Evolutionary conservation across 1,284 basidiomycete genomes (phyloP).

Genomic region (Ganoderma resinaceum): DNA sequence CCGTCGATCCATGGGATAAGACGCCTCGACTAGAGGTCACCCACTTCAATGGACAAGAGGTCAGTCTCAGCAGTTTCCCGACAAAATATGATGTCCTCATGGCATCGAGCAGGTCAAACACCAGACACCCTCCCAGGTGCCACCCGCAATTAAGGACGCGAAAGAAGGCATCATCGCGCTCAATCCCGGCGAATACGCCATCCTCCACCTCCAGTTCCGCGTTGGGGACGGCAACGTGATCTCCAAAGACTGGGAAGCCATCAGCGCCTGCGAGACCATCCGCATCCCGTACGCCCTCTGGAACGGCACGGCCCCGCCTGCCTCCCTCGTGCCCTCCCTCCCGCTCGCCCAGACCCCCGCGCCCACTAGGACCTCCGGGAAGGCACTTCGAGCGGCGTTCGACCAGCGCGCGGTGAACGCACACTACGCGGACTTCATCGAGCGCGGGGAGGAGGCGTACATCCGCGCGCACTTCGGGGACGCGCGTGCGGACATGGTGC

Average conservation of each 20-base stretch:
- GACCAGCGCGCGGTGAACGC: conserved; percentile 15
- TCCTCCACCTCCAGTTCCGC: conserved; percentile 24
- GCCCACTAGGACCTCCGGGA: neutral
- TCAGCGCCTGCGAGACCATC: conserved; percentile 14
- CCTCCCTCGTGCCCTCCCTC: conserved; percentile 9
- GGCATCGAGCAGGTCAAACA: conserved; percentile 3
- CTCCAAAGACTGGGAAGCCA: conserved; percentile 22
- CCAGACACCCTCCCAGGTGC: neutral
- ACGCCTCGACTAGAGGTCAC: conserved; percentile 7
- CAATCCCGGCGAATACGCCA: conserved; percentile 16
- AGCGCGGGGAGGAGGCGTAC: conserved; percentile 21
- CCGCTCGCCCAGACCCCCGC: conserved; percentile 2
- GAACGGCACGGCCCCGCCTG: conserved; percentile 13
- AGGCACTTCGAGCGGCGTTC: conserved; percentile 12
- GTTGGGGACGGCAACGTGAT: conserved; percentile 19
- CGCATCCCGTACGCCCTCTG: conserved; percentile 17
- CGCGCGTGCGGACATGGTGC: conserved; percentile 12
- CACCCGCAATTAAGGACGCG: conserved; percentile 13
- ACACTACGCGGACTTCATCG: conserved; percentile 24
- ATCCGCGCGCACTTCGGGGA: conserved; percentile 19
- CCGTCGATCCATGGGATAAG: conserved; percentile 22
- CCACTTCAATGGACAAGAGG: conserved; percentile 20
- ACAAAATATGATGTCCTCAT: neutral
- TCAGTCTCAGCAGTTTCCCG: neutral
- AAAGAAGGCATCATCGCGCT: conserved; percentile 13